phyloP scores from a whole-genome alignment of 2,329 filamentous ascomycete species.

The Magnaporthiopsis rhizophila region DNA sequence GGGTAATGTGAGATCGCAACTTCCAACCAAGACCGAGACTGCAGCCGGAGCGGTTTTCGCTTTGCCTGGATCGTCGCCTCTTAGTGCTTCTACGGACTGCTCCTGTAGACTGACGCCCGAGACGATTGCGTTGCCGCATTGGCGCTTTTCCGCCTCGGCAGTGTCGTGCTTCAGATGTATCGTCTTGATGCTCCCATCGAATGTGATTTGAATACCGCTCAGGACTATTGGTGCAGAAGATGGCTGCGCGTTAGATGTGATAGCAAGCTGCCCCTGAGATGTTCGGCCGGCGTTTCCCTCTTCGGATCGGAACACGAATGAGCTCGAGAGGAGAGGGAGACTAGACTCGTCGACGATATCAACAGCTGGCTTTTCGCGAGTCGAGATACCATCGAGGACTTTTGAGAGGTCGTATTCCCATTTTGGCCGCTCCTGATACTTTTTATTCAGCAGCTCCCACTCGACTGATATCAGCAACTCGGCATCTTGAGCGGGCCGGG shows the following conservation, averaged over 20 bases:
- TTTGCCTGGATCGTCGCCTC: slow-evolving; percentile 9
- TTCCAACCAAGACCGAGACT: slow-evolving; percentile 28
- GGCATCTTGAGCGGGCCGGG: slow-evolving; percentile 40
- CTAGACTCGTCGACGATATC: slow-evolving; percentile 37
- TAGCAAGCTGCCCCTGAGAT: slow-evolving; percentile 47
- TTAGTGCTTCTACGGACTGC: slow-evolving; percentile 11
- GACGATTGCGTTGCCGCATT: background rate
- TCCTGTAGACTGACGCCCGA: slow-evolving; percentile 20
- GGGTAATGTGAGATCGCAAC: slow-evolving; percentile 55
- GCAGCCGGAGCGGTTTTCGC: background rate
- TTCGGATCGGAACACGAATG: slow-evolving; percentile 49
- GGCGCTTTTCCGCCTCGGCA: slow-evolving; percentile 13
- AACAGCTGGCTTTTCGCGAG: slow-evolving; percentile 36
- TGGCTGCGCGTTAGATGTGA: slow-evolving; percentile 48
- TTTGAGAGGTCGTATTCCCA: slow-evolving; percentile 56
- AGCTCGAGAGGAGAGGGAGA: slow-evolving; percentile 22
- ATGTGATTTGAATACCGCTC: slow-evolving; percentile 43
- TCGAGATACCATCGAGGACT: slow-evolving; percentile 44
- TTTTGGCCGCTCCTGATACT: slow-evolving; percentile 44
- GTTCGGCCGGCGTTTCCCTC: slow-evolving; percentile 55
- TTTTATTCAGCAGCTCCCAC: slow-evolving; percentile 54
- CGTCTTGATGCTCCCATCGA: slow-evolving; percentile 49
- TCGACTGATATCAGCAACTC: slow-evolving; percentile 53
- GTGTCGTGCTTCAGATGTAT: slow-evolving; percentile 41
- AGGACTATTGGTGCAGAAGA: slow-evolving; percentile 45